Evolutionary conservation across 2,329 filamentous ascomycete species (phyloP), one percentile per base, ranked within the genome.

Genomic region (Salinomyces thailandicus): DNA sequence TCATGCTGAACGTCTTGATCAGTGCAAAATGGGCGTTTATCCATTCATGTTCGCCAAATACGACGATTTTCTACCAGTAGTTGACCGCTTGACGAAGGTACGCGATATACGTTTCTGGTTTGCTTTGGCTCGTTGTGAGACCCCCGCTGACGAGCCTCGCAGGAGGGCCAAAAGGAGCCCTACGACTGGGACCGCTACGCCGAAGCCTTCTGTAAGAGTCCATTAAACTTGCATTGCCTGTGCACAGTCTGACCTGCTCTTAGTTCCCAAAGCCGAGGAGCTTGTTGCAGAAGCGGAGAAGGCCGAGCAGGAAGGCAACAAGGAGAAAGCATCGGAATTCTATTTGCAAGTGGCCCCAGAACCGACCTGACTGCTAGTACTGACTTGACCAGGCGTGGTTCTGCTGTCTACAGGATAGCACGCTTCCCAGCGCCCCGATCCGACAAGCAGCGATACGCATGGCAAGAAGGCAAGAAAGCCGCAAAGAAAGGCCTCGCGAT

Each of bases 371-470:
- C n/a, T 9, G 22, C n/a, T 30, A 13, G 2, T 30, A 18, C 41
- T 49, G 32, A 54, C 48, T 9, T 14, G 6, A 8, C 5, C 31
- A 61, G 59, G n/a, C 75, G 81, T 15, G 78, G 78, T 4, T 80
- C 79, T 15, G 75, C 78, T 17, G 67, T 85, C n/a, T 79, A 82
- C 57, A 72, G 81, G 35, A 85, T 86, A 46, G 70, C 78, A 0
- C 71, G 81, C 12, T 85, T 86, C 52, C 81, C 81, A 5, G 64
- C 64, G 5, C 65, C 66, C 14, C 54, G 66, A 15, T 64, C 61
- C 15, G 55, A 56, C 5, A 59, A 62, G 33, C 67, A 85, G 58
- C 70, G 73, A 45, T 55, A 67, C 18, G 79, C 79, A 1, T 85
- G 79, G 73, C 62, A 69, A 46, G 61, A 68, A 37, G 79, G 83